These are phyloP conservation scores for Jatropha podagrica DNA, from an alignment of 441 rosid genomes.

Conservation along the genomic window DNA sequence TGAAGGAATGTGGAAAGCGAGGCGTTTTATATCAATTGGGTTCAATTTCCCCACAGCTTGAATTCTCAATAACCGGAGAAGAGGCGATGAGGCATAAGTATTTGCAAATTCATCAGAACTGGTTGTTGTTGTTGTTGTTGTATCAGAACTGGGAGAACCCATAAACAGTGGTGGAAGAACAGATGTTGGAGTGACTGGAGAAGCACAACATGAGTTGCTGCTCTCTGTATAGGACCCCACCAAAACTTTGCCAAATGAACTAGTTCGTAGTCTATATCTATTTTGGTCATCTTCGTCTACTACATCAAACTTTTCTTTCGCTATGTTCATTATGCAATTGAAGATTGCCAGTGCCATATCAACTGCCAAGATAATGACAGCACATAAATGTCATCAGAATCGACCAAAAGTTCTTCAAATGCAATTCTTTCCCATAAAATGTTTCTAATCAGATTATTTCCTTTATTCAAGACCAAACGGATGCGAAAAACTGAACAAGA, in stretches of 20 bases:
- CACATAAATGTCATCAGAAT: slow-evolving; percentile 6
- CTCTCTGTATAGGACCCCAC: slow-evolving; percentile 41
- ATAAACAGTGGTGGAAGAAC: slow-evolving; percentile 63
- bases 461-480: slow-evolving; percentile 4
- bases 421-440: not conserved
- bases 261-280: slow-evolving; percentile 21
- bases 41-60: slow-evolving; percentile 73
- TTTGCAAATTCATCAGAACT: slow-evolving; percentile 34
- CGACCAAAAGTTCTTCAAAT: not conserved
- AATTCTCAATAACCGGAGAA: slow-evolving; percentile 54
- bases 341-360: slow-evolving; percentile 61
- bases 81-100: slow-evolving; percentile 46
- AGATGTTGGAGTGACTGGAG: slow-evolving; percentile 79
- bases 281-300: slow-evolving; percentile 61
- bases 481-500: not conserved
- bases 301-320: slow-evolving; percentile 57
- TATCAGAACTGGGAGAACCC: slow-evolving; percentile 22
- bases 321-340: slow-evolving; percentile 56
- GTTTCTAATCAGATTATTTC: not conserved
- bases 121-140: not conserved
- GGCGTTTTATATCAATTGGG: slow-evolving; percentile 62
- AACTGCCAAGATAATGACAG: slow-evolving; percentile 37
- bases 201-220: slow-evolving; percentile 40
- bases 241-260: slow-evolving; percentile 35
- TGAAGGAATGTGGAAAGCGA: slow-evolving; percentile 48